A percentile compares a stretch with the other conserved stretches of the same genome.
phyloP scores from a whole-genome alignment of 176 grass and related monocot species.

The Sorghum bicolor region Sorghum_bicolor_NCBIv3 NC_012870.2:10472501-10473000 shows the following conservation, averaged over 20 bases:
- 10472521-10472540: slow-evolving; percentile 6
- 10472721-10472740: not conserved
- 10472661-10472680: not conserved
- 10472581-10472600: not conserved
- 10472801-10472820: not conserved
- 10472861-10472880: not conserved
- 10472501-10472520: slow-evolving; percentile 31
- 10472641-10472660: not conserved
- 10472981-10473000: too few species aligned
- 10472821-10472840: not conserved
- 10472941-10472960: too few species aligned
- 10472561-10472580: not conserved
- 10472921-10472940: not conserved
- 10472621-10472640: not conserved
- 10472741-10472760: not conserved
- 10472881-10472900: not conserved
- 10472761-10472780: not conserved
- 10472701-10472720: not conserved
- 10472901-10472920: not conserved
- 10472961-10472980: too few species aligned
- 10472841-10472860: not conserved
- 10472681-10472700: not conserved
- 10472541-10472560: not conserved
- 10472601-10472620: not conserved
- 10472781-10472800: not conserved